Percentiles rank a stretch among this genome's conserved stretches.
These are phyloP conservation scores for Astrephomene gubernaculifera DNA, from an alignment of 139 green algal genomes.

Conservation along the genomic window DNA sequence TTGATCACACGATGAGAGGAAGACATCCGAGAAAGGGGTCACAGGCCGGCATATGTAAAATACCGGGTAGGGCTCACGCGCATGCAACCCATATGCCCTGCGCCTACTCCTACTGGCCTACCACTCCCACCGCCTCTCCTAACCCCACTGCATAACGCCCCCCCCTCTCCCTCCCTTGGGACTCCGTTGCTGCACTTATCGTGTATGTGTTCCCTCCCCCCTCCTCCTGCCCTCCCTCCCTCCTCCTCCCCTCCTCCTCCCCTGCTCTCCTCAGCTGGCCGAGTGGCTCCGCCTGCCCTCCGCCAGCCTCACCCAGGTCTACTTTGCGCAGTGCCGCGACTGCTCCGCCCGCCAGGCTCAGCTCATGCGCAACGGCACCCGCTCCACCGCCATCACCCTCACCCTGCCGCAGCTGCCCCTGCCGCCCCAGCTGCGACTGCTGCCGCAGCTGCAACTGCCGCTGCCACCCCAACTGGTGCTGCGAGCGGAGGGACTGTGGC, in stretches of 20 bases:
- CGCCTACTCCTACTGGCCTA: neutral
- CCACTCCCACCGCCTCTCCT: neutral
- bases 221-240: neutral
- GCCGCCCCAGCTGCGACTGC: too few species aligned
- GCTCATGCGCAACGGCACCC: conserved; percentile 43
- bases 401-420: too few species aligned
- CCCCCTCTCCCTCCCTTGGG: neutral
- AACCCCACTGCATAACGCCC: neutral
- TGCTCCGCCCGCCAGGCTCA: conserved; percentile 20
- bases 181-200: too few species aligned
- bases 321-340: conserved; percentile 34
- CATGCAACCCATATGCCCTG: neutral
- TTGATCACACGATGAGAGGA: neutral
- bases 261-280: neutral
- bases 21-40: neutral
- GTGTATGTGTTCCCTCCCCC: neutral
- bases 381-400: neutral
- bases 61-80: neutral
- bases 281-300: neutral
- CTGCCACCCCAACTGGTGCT: too few species aligned
- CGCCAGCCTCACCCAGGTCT: conserved; percentile 27
- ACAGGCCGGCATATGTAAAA: neutral
- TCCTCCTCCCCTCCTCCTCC: neutral
- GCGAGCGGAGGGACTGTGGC: conserved; percentile 43
- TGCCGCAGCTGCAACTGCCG: too few species aligned